Conservation (phyloP, 805 yeast genomes). For the Candida railenensis region DNA sequence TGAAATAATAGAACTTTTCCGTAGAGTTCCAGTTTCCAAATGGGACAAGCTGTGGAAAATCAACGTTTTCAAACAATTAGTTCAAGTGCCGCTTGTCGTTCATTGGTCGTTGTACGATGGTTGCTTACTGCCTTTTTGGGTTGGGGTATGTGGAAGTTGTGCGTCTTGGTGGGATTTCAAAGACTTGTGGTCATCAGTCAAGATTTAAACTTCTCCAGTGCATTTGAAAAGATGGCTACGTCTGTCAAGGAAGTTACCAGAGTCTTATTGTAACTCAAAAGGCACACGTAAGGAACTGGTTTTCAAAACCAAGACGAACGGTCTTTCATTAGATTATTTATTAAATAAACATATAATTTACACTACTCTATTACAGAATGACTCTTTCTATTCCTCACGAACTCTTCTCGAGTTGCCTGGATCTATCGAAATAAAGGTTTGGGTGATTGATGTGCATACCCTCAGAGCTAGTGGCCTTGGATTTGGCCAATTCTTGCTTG, state of each 20-base stretch:
- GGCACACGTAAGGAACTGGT: too few relatives aligned
- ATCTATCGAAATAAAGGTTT: slow-evolving; percentile 80
- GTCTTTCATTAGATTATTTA: not conserved
- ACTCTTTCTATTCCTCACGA: not conserved
- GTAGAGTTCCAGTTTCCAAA: slow-evolving; percentile 38
- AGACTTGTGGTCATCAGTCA: slow-evolving; percentile 34
- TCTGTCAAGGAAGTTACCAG: too few relatives aligned
- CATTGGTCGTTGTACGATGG: slow-evolving; percentile 47
- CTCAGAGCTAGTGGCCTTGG: slow-evolving; percentile 36
- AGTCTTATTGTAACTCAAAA: too few relatives aligned
- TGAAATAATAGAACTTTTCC: slow-evolving; percentile 39
- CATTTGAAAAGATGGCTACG: too few relatives aligned
- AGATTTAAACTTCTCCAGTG: slow-evolving; percentile 13
- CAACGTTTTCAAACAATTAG: slow-evolving; percentile 32
- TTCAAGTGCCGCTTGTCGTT: slow-evolving; percentile 42
- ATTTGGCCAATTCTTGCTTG: slow-evolving; percentile 42
- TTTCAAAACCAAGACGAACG: too few relatives aligned
- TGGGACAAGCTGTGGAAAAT: slow-evolving; percentile 38
- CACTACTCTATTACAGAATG: too few relatives aligned
- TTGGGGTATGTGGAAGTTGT: slow-evolving; percentile 44
- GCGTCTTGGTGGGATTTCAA: slow-evolving; percentile 44
- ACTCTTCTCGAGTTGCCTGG: slow-evolving; percentile 51
- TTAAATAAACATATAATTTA: too few relatives aligned
- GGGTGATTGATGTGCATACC: slow-evolving; percentile 79
- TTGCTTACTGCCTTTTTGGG: slow-evolving; percentile 47